Evolutionary conservation across 192 early-diverging fungal species (phyloP).

Genomic region (Polychytrium aggregatum): DNA sequence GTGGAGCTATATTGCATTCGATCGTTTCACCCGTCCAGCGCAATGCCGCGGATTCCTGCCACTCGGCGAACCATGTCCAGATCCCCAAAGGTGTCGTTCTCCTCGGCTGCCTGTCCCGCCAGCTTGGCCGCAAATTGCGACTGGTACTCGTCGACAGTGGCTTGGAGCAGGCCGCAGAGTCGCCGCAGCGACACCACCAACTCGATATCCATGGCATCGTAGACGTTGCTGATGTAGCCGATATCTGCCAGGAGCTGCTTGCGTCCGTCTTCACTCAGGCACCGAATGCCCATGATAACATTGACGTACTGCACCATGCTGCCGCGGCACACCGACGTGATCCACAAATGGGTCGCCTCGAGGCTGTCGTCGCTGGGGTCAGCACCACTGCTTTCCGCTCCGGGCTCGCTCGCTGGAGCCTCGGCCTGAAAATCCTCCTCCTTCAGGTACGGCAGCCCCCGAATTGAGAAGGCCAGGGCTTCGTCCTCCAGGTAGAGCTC

Average conservation of each 20-base stretch:
- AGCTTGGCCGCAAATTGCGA: no score
- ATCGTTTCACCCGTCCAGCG: no score
- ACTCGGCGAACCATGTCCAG: no score
- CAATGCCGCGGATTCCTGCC: no score
- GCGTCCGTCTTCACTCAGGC: slow-evolving; percentile 30
- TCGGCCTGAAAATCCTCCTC: slow-evolving; percentile 14
- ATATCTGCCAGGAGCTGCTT: slow-evolving; percentile 56
- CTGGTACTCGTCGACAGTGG: no score
- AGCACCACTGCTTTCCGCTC: slow-evolving; percentile 11
- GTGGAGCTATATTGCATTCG: no score
- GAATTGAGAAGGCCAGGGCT: slow-evolving; percentile 31
- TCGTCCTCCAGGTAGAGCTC: slow-evolving; percentile 48
- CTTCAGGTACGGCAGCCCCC: slow-evolving; percentile 30
- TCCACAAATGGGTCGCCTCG: slow-evolving; percentile 56
- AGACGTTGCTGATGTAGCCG: slow-evolving; percentile 48
- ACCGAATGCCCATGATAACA: slow-evolving; percentile 21
- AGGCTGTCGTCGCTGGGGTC: slow-evolving; percentile 23
- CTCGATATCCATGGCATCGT: slow-evolving; percentile 41
- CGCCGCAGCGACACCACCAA: background rate
- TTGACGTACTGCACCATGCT: slow-evolving; percentile 35
- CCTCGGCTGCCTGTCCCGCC: no score
- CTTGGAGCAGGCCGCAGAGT: slow-evolving; percentile 1
- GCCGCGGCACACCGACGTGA: slow-evolving; percentile 48
- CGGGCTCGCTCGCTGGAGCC: slow-evolving; percentile 1
- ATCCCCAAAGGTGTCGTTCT: no score